A percentile compares a stretch with the other conserved stretches of the same genome.
Evolutionary conservation across 2,329 filamentous ascomycete species (phyloP).

Genomic region (Colletotrichum plurivorum): DNA sequence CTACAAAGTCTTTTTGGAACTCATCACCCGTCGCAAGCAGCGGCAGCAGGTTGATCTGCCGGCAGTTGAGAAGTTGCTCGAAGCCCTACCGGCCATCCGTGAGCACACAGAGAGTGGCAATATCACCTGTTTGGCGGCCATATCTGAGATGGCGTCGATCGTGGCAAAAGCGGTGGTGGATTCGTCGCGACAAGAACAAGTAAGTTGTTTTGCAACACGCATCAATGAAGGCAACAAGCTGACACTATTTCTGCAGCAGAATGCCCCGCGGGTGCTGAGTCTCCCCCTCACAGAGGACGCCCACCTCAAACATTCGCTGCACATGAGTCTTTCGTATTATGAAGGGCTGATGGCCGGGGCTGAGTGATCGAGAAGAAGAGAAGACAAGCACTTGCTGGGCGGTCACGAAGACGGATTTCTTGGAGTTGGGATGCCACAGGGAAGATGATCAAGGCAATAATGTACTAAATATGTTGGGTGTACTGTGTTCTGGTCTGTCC

Average conservation of each 20-base stretch:
- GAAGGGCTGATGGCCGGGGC: constrained; percentile 69
- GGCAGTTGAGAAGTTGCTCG: constrained; percentile 70
- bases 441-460: neutral
- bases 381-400: no score
- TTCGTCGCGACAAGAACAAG: constrained; percentile 68
- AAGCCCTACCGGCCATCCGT: constrained; percentile 69
- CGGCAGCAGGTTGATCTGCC: constrained; percentile 57
- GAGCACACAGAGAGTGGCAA: constrained; percentile 55
- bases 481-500: neutral
- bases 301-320: constrained; percentile 77
- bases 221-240: constrained; percentile 27
- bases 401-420: neutral
- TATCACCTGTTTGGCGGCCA: constrained; percentile 75
- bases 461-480: neutral
- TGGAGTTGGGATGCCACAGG: neutral
- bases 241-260: constrained; percentile 50
- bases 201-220: constrained; percentile 52
- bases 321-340: constrained; percentile 79
- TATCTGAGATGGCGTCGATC: constrained; percentile 84
- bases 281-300: constrained; percentile 81
- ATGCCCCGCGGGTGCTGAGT: constrained; percentile 66
- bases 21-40: constrained; percentile 60
- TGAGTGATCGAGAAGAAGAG: constrained; percentile 1
- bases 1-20: constrained; percentile 74
- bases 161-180: constrained; percentile 77